Conservation (phyloP, 2,329 filamentous ascomycete species). For the Penicillium sp. region DNA sequence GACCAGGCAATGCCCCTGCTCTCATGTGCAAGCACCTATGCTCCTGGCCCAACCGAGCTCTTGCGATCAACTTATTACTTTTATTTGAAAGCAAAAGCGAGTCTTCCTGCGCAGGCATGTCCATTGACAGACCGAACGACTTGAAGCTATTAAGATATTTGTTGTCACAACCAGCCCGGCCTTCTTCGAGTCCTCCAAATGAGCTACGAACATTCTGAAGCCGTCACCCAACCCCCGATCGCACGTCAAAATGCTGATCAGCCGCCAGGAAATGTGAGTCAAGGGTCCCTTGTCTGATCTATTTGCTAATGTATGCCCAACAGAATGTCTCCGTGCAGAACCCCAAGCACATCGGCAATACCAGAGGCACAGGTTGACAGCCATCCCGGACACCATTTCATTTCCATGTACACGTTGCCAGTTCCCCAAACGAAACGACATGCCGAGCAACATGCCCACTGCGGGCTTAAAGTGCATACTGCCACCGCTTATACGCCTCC, state of each 20-base stretch:
- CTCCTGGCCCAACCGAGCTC: neutral
- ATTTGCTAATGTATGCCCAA: neutral
- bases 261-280: too few species aligned
- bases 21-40: neutral
- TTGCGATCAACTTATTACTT: too few species aligned
- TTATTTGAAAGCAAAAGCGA: neutral
- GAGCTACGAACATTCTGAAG: neutral
- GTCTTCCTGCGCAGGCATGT: too few species aligned
- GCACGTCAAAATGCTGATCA: too few species aligned
- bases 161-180: too few species aligned
- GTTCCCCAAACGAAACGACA: neutral
- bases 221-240: too few species aligned
- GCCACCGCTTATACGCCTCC: too few species aligned
- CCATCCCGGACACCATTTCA: neutral
- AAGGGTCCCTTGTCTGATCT: too few species aligned
- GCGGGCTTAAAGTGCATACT: neutral
- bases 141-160: too few species aligned
- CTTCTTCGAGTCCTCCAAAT: too few species aligned
- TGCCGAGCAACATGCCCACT: neutral
- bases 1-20: neutral
- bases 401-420: neutral
- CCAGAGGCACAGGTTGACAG: neutral
- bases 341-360: neutral
- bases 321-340: too few species aligned
- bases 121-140: too few species aligned